Base-by-base conservation (phyloP, 139 green algal genomes). In the Volvox reticuliferus region DNA sequence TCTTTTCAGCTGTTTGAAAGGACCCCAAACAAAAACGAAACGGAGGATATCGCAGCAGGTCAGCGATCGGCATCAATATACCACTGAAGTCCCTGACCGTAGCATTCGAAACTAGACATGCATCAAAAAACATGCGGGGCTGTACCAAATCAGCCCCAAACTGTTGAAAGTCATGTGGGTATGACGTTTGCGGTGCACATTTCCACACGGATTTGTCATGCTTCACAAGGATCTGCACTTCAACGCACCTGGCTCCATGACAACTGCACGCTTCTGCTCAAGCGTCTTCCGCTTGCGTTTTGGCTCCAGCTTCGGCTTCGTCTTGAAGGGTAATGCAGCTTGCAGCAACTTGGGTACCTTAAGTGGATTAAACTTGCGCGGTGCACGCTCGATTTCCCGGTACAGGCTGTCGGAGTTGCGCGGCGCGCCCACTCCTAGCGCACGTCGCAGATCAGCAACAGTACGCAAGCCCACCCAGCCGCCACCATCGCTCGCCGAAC, bases 311-410 rank as follows among this genome's bases (percentile, higher is more conserved):
- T 99, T 99, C 50, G 98, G 98, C 96, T 99, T 99, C 90, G 94
- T 97, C 93, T 98, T 98, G 96, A 98, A 99, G 0, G 98, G 98
- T 91, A 99, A 94, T 24, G 95, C 95, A 6, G 96, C 95, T 94
- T 98, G 96, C 44, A 99, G 95, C 79, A 92, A 88, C 76, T 96
- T 96, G 30, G 98, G 98, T 71, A 89, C 9, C 94, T 97, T 97
- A 26, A 99, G 96, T 0, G 97, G 96, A 89, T 99, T 99, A 96
- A 99, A 99, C 77, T 95, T 90, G 37, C 96, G 94, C 19, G 96
- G 94, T 0, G 91, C 91, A 0, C 98, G 93, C 93, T 99, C 97
- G 30, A 99, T 97, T 0, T 82, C 61, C 1, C 77, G 95, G 92
- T 99, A 99, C 63, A 99, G 94, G 35, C 94, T 98, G 95, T 99